A percentile compares a stretch with the other conserved stretches of the same genome.
These are phyloP conservation scores for Mortierella sp. DNA, from an alignment of 371 early-diverging fungal genomes.

Conservation along the genomic window DNA sequence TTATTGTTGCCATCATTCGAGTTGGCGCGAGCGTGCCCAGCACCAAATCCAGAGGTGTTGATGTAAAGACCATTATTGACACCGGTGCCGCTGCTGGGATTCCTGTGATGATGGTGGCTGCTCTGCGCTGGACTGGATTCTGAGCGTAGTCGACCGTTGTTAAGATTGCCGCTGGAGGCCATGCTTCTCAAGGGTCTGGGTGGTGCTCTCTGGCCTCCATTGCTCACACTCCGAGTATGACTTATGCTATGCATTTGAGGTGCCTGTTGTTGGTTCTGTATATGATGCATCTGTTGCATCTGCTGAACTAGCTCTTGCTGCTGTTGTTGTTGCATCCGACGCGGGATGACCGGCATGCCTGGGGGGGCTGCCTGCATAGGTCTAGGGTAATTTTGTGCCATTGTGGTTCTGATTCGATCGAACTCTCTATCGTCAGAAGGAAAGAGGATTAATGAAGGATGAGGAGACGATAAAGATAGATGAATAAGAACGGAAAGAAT, in stretches of 20 bases:
- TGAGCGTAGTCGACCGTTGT: slow-evolving; percentile 5
- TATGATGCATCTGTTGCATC: slow-evolving; percentile 1
- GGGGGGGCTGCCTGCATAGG: slow-evolving; percentile 10
- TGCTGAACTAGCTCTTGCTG: slow-evolving; percentile 3
- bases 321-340: slow-evolving; percentile 24
- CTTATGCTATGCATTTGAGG: background rate
- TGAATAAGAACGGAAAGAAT: too few species aligned
- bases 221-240: slow-evolving; percentile 20
- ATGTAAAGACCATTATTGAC: too few species aligned
- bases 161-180: background rate
- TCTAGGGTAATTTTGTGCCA: slow-evolving; percentile 31
- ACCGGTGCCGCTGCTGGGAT: background rate
- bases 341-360: slow-evolving; percentile 37
- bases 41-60: background rate
- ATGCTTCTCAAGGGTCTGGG: slow-evolving; percentile 7
- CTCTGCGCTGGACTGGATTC: slow-evolving; percentile 17
- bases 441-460: background rate
- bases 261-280: background rate
- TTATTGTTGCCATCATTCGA: slow-evolving; percentile 7
- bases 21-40: slow-evolving; percentile 15
- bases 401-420: slow-evolving; percentile 7
- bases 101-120: background rate
- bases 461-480: background rate
- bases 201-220: background rate
- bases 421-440: too few species aligned